phyloP scores from a whole-genome alignment of 2,329 filamentous ascomycete species.

The Curvularia eragrostidis region DNA sequence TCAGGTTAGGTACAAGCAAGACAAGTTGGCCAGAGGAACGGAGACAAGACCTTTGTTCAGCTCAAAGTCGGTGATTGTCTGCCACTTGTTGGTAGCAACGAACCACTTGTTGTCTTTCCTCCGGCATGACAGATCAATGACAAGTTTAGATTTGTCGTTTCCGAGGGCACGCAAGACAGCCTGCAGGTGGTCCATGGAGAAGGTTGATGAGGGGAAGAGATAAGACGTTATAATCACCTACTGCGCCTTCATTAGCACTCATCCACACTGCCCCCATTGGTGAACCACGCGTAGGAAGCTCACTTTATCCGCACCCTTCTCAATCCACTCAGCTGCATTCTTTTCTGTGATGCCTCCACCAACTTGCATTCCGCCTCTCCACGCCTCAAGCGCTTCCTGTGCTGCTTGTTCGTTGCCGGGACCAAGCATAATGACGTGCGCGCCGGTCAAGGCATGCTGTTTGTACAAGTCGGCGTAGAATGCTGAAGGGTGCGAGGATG shows the following conservation, averaged over 20 bases:
- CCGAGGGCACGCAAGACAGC: constrained; percentile 75
- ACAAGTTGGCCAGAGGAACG: neutral
- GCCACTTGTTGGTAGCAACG: constrained; percentile 99
- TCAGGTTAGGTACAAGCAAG: neutral
- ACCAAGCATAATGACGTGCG: constrained; percentile 96
- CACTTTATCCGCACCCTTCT: constrained; percentile 88
- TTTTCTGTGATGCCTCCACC: constrained; percentile 90
- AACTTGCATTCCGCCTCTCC: constrained; percentile 83
- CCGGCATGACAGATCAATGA: constrained; percentile 94
- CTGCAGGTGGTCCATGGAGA: constrained; percentile 78
- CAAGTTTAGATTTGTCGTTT: constrained; percentile 78
- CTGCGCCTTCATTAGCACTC: constrained; percentile 31
- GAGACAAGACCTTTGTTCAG: constrained; percentile 74
- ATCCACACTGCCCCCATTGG: neutral
- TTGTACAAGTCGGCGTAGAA: constrained; percentile 85
- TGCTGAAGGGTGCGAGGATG: constrained; percentile 80
- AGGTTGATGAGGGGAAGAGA: constrained; percentile 83
- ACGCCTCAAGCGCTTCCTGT: constrained; percentile 74
- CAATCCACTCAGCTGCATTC: constrained; percentile 88
- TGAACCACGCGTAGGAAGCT: constrained; percentile 27
- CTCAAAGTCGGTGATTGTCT: constrained; percentile 96
- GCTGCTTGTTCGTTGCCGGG: constrained; percentile 85
- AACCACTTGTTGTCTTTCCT: constrained; percentile 80
- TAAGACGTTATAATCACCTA: constrained; percentile 98
- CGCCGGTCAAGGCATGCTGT: constrained; percentile 74